These are phyloP conservation scores for Ampelocalamus luodianensis DNA, from an alignment of 176 grass and related monocot species.

Conservation along the genomic window DNA sequence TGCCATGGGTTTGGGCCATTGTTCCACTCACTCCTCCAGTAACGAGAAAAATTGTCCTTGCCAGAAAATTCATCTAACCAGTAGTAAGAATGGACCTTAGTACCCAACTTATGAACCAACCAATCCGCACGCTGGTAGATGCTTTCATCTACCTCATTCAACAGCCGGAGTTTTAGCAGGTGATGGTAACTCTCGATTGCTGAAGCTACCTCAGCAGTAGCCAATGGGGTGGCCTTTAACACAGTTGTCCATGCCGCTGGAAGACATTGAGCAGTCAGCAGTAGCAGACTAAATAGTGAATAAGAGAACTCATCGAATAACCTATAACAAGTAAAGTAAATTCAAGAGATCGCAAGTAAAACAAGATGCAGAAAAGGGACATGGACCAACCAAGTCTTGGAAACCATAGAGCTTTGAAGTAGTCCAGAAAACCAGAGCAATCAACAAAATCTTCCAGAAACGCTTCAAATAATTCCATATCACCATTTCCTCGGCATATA, in stretches of 20 bases:
- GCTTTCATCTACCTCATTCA: slow-evolving; percentile 69
- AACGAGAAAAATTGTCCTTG: slow-evolving; percentile 77
- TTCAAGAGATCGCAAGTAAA: slow-evolving; percentile 36
- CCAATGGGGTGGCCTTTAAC: slow-evolving; percentile 68
- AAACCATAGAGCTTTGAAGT: slow-evolving; percentile 81
- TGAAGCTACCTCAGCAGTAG: slow-evolving; percentile 73
- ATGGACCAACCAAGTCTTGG: slow-evolving; percentile 77
- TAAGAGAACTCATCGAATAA: slow-evolving; percentile 20
- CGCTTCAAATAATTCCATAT: slow-evolving; percentile 63
- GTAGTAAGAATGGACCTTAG: slow-evolving; percentile 90
- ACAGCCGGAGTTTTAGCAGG: slow-evolving; percentile 73
- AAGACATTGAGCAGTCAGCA: slow-evolving; percentile 31
- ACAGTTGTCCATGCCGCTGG: slow-evolving; percentile 66
- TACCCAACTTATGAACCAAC: slow-evolving; percentile 83
- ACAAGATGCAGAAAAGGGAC: slow-evolving; percentile 21
- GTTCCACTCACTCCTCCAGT: slow-evolving; percentile 88
- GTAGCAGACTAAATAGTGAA: slow-evolving; percentile 24
- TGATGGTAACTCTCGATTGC: slow-evolving; percentile 88
- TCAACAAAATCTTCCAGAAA: slow-evolving; percentile 75
- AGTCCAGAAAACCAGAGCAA: slow-evolving; percentile 75
- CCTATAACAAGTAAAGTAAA: slow-evolving; percentile 1
- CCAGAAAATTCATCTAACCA: slow-evolving; percentile 87
- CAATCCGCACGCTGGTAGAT: slow-evolving; percentile 79
- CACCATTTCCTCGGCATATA: slow-evolving; percentile 66
- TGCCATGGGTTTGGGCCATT: slow-evolving; percentile 66